Evolutionary conservation across 148 eudicot genomes (phyloP).

Genomic region (Dianthus caryophyllus): DNA sequence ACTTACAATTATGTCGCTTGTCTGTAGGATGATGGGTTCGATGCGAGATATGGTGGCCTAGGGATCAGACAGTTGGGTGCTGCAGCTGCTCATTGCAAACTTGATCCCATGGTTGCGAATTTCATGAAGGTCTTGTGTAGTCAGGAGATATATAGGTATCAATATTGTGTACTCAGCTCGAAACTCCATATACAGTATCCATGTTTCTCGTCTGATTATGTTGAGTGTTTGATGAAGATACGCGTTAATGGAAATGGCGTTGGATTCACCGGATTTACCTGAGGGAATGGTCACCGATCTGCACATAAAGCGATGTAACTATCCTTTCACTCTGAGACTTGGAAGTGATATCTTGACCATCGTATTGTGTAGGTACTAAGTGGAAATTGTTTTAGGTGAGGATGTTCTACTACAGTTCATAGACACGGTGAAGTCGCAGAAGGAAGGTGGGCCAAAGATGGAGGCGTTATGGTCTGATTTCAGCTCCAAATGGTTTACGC

Average conservation of each 20-base stretch:
- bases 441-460: slow-evolving; percentile 39
- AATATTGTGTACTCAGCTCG: too few relatives aligned
- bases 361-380: not conserved
- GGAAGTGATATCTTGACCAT: not conserved
- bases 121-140: slow-evolving; percentile 77
- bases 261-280: slow-evolving; percentile 67
- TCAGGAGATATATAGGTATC: slow-evolving; percentile 72
- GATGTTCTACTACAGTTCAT: slow-evolving; percentile 43
- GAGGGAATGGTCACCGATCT: slow-evolving; percentile 70
- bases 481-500: slow-evolving; percentile 77
- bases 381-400: slow-evolving; percentile 42
- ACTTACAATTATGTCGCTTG: not conserved
- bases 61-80: slow-evolving; percentile 62
- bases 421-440: slow-evolving; percentile 36
- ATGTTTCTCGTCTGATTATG: not conserved
- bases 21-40: slow-evolving; percentile 63
- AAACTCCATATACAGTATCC: not conserved
- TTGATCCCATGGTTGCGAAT: slow-evolving; percentile 57
- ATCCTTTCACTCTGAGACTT: not conserved
- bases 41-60: slow-evolving; percentile 70
- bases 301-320: slow-evolving; percentile 64
- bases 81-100: slow-evolving; percentile 52
- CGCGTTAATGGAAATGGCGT: slow-evolving; percentile 81
- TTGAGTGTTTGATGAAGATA: slow-evolving; percentile 32
- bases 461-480: slow-evolving; percentile 77